Evolutionary conservation across 164 flowering plant species (phyloP).

Genomic region (Stephania cephalantha): DNA sequence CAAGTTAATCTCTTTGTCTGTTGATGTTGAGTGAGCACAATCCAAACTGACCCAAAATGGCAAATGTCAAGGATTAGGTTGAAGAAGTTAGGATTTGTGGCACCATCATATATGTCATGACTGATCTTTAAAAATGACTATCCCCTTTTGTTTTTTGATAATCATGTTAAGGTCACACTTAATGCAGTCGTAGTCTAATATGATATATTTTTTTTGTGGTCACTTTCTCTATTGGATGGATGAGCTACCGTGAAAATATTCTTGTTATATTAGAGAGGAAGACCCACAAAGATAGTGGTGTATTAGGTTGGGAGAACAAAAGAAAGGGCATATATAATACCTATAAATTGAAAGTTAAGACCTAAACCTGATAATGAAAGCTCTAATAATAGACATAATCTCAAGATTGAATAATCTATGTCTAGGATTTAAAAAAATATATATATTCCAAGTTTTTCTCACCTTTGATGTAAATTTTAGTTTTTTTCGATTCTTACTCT

Average conservation of each 20-base stretch:
- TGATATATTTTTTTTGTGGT: too few relatives aligned
- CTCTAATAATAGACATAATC: too few relatives aligned
- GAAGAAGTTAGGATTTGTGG: not conserved
- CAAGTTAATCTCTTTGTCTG: not conserved
- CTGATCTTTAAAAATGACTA: not conserved
- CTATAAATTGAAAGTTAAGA: too few relatives aligned
- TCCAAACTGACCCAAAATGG: constrained; percentile 3
- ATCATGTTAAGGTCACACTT: not conserved
- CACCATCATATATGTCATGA: not conserved
- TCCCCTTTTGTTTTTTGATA: not conserved
- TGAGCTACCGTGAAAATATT: not conserved
- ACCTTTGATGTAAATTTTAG: too few relatives aligned
- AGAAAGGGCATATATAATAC: too few relatives aligned
- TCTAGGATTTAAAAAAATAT: too few relatives aligned
- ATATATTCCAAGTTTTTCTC: too few relatives aligned
- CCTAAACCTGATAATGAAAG: too few relatives aligned
- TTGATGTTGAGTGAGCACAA: constrained; percentile 2
- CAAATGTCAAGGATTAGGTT: constrained; percentile 1
- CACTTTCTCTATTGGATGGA: not conserved
- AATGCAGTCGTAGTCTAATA: not conserved
- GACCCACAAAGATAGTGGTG: not conserved
- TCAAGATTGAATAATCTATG: too few relatives aligned
- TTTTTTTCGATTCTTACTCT: too few relatives aligned
- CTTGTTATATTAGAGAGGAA: too few relatives aligned
- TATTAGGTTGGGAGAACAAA: not conserved